Evolutionary conservation across 176 grass and related monocot species (phyloP), one percentile per base, ranked within the genome.

Genomic region (Oryza longistaminata): DNA sequence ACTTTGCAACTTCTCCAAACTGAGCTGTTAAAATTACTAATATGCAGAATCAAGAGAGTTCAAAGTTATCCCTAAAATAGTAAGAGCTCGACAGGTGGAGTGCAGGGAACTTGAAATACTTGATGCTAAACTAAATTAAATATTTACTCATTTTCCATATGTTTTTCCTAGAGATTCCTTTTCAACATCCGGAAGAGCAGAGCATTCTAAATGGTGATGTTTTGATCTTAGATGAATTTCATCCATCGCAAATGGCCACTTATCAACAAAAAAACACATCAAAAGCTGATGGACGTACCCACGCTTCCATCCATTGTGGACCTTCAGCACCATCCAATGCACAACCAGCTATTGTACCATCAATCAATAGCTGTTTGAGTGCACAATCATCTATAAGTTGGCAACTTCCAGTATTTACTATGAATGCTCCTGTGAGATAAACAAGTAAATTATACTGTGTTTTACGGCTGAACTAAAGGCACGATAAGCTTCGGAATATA

Each of bases 251-350:
- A 85, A 70, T 81, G 52, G 87, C 6, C 77, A 79, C 74, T 89
- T 40, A 71, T 68, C 60, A 60, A 43, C 9, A 82, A 24, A 52
- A 44, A 68, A 71, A 78, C 68, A 74, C 83, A 88, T 17, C 60
- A 14, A 86, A 70, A 79, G 22, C 65, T 75, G 84, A 83, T 75
- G 79, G 74, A 69, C 88, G 39, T 98, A 95, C 96, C 96, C 96
- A 99, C 66, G 96, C 96, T 87, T 99, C 96, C 96, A 99, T 99
- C 96, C 96, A 99, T 82, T 99, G 96, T 64, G 93, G 93, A 27
- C 96, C 96, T 92, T 95, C 93, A 86, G 86, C 96, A 35, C 93
- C 96, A 85, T 96, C 96, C 74, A 96, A 90, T 45, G 96, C 96
- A 78, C 96, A 99, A 31, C 93, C 96, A 84, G 96, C 93, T 83